Evolutionary conservation across 2,329 filamentous ascomycete species (phyloP).

Genomic region (Didymellaceae sp.): DNA sequence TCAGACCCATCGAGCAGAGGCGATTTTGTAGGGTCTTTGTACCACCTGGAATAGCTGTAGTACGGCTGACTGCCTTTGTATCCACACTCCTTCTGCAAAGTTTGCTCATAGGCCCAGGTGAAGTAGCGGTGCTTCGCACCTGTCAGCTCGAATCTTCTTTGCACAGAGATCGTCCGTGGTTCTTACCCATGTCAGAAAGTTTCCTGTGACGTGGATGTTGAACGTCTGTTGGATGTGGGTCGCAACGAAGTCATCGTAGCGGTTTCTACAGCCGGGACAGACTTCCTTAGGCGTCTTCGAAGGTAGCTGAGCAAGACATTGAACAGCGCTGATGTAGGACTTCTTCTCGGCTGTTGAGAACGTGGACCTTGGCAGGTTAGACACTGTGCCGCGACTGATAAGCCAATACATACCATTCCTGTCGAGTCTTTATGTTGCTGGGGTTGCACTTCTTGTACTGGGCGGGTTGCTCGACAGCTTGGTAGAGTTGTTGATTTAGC

Average conservation of each 20-base stretch:
- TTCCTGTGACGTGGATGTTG: slow-evolving; percentile 44
- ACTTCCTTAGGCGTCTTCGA: slow-evolving; percentile 27
- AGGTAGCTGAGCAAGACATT: slow-evolving; percentile 39
- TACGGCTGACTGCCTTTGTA: slow-evolving; percentile 52
- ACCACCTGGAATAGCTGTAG: slow-evolving; percentile 63
- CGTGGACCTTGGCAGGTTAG: slow-evolving; percentile 9
- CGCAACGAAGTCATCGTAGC: slow-evolving; percentile 48
- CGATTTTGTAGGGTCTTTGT: slow-evolving; percentile 55
- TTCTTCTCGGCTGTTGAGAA: slow-evolving; percentile 33
- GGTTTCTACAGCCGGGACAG: slow-evolving; percentile 42
- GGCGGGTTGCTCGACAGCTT: slow-evolving; percentile 25
- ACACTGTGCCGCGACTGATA: not conserved
- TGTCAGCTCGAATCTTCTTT: not conserved
- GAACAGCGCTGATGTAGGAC: slow-evolving; percentile 47
- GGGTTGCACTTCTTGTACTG: slow-evolving; percentile 46
- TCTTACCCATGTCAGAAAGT: slow-evolving; percentile 48
- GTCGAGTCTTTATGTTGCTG: slow-evolving; percentile 48
- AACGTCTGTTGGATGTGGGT: slow-evolving; percentile 47
- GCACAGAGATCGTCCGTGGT: slow-evolving; percentile 7
- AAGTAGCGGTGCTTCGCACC: slow-evolving; percentile 1
- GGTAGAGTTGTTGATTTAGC: slow-evolving; percentile 36
- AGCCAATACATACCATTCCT: slow-evolving; percentile 50
- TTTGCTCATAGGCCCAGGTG: slow-evolving; percentile 46
- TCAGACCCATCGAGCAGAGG: slow-evolving; percentile 65
- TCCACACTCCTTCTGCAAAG: slow-evolving; percentile 52